Evolutionary conservation across 2,329 filamentous ascomycete genomes (phyloP).

Genomic region (Fusarium armeniacum): DNA sequence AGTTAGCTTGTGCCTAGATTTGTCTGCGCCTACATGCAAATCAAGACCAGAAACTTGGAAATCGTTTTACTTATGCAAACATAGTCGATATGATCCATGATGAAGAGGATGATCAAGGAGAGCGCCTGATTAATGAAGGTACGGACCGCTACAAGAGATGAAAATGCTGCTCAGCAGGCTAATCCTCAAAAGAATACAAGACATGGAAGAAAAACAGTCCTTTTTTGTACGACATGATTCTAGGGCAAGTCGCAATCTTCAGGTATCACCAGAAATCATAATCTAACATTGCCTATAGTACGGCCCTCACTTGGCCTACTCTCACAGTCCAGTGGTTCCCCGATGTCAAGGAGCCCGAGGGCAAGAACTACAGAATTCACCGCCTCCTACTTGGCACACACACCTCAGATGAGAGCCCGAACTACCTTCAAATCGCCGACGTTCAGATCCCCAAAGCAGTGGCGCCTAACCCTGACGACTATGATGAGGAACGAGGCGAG

Average conservation of each 20-base stretch:
- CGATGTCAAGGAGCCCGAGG: slow-evolving; percentile 88
- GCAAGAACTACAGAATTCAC: slow-evolving; percentile 89
- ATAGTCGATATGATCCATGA: slow-evolving; percentile 66
- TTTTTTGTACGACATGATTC: slow-evolving; percentile 97
- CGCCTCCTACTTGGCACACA: slow-evolving; percentile 94
- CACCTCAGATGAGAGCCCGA: slow-evolving; percentile 85
- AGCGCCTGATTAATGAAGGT: slow-evolving; percentile 96
- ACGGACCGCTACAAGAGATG: slow-evolving; percentile 38
- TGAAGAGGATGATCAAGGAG: slow-evolving; percentile 79
- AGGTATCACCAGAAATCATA: neutral
- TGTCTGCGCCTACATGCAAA: slow-evolving; percentile 24
- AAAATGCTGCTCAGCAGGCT: slow-evolving; percentile 20
- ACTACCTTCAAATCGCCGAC: slow-evolving; percentile 95
- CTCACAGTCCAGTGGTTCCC: slow-evolving; percentile 98
- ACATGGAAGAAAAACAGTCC: slow-evolving; percentile 99
- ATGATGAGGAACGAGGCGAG: slow-evolving; percentile 92
- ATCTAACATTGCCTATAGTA: slow-evolving; percentile 60
- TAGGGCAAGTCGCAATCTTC: slow-evolving; percentile 70
- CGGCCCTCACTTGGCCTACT: slow-evolving; percentile 96
- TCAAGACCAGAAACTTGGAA: slow-evolving; percentile 1
- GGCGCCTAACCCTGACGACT: slow-evolving; percentile 81
- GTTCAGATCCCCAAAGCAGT: slow-evolving; percentile 89
- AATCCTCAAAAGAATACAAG: slow-evolving; percentile 82
- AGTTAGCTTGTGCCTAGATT: slow-evolving; percentile 35
- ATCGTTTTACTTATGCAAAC: slow-evolving; percentile 15